Conservation (phyloP, 1,284 basidiomycete species). For the Rhizoctonia solani region DNA sequence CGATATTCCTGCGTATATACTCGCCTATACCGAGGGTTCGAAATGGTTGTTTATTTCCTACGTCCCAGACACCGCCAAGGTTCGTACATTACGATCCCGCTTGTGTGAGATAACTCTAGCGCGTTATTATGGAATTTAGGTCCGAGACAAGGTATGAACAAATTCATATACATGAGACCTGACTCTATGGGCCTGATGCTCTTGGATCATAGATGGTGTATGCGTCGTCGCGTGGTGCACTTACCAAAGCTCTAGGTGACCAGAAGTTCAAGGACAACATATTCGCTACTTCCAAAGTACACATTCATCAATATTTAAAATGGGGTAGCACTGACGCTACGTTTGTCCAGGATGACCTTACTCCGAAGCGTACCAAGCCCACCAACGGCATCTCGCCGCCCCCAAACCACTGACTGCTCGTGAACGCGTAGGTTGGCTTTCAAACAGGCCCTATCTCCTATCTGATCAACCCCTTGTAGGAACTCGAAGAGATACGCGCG, state of each 20-base stretch:
- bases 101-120: background rate
- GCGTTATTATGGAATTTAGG: constrained; percentile 1
- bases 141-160: constrained; percentile 65
- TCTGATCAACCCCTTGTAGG: constrained; percentile 43
- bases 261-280: constrained; percentile 75
- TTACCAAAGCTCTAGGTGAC: constrained; percentile 77
- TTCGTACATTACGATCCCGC: constrained; percentile 43
- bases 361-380: constrained; percentile 66
- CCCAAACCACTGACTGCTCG: constrained; percentile 79
- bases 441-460: too few relatives aligned
- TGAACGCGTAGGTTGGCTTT: constrained; percentile 56
- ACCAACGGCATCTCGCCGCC: constrained; percentile 70
- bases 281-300: constrained; percentile 77
- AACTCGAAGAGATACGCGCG: constrained; percentile 72
- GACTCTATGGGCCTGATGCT: background rate
- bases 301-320: background rate
- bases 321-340: background rate
- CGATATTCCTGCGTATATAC: constrained; percentile 69
- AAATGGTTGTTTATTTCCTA: constrained; percentile 73
- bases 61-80: constrained; percentile 73
- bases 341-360: constrained; percentile 46
- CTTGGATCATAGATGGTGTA: constrained; percentile 77
- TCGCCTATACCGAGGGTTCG: constrained; percentile 62
- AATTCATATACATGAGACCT: background rate
- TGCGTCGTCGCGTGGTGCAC: constrained; percentile 76